These are phyloP conservation scores for Leccinum griseonigrum DNA, from an alignment of 1,284 basidiomycete genomes.

Conservation along the genomic window DNA sequence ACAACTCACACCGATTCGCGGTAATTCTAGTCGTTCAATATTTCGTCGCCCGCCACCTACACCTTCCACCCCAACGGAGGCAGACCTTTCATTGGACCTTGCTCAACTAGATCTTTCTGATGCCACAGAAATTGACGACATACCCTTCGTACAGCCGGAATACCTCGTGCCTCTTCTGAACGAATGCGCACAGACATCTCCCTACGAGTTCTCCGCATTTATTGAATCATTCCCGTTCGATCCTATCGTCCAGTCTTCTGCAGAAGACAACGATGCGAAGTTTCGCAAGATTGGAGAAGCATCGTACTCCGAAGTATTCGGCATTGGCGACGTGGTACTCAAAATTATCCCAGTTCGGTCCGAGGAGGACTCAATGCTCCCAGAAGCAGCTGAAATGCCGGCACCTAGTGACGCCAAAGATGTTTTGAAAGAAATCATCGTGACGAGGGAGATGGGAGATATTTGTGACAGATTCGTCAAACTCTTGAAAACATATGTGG, in stretches of 20 bases:
- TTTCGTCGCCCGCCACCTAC: slow-evolving; percentile 42
- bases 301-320: slow-evolving; percentile 97
- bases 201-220: slow-evolving; percentile 76
- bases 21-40: slow-evolving; percentile 36
- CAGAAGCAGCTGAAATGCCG: slow-evolving; percentile 50
- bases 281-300: slow-evolving; percentile 94
- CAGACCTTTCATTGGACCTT: slow-evolving; percentile 58
- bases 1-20: slow-evolving; percentile 67
- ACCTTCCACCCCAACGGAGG: slow-evolving; percentile 46
- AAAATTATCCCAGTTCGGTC: slow-evolving; percentile 73
- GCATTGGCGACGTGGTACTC: slow-evolving; percentile 78
- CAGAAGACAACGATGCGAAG: slow-evolving; percentile 21
- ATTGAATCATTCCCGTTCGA: slow-evolving; percentile 76
- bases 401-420: slow-evolving; percentile 71
- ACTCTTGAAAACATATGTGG: slow-evolving; percentile 80
- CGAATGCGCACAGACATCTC: slow-evolving; percentile 64
- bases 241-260: slow-evolving; percentile 45
- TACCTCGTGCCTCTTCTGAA: slow-evolving; percentile 59
- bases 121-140: slow-evolving; percentile 12
- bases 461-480: slow-evolving; percentile 76
- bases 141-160: slow-evolving; percentile 34
- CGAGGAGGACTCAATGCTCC: slow-evolving; percentile 35
- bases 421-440: slow-evolving; percentile 84
- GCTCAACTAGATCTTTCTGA: slow-evolving; percentile 45
- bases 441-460: slow-evolving; percentile 77